Evolutionary conservation across 2,329 filamentous ascomycete genomes (phyloP).

Genomic region (Fragosphaeria purpurea): DNA sequence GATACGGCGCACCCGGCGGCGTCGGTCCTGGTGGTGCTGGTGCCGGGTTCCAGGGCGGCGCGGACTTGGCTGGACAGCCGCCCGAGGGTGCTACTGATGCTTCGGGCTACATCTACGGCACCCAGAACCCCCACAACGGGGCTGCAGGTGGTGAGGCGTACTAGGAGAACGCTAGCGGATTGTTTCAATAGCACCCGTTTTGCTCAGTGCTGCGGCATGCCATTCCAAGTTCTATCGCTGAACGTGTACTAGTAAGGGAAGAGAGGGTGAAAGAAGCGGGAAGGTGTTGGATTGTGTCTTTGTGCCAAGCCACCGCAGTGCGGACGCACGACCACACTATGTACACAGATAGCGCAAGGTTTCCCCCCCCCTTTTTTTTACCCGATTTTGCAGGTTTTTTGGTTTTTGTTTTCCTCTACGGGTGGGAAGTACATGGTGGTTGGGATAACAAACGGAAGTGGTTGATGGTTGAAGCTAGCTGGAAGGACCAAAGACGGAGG

Average conservation of each 20-base stretch:
- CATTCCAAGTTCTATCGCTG: no score
- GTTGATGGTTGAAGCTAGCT: no score
- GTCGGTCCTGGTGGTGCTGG: slow-evolving; percentile 29
- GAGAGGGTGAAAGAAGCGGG: no score
- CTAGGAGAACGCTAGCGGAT: slow-evolving; percentile 20
- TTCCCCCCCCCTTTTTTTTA: neutral
- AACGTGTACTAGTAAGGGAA: no score
- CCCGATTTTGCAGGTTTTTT: neutral
- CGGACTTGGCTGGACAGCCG: slow-evolving; percentile 33
- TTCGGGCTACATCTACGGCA: slow-evolving; percentile 41
- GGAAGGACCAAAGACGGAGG: no score
- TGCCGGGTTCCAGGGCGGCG: slow-evolving; percentile 33
- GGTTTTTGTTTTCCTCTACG: neutral
- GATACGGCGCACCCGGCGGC: slow-evolving; percentile 35
- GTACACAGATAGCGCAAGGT: neutral
- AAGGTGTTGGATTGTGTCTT: neutral
- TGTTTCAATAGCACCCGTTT: no score
- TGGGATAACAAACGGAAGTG: no score
- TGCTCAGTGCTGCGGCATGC: no score
- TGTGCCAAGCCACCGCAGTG: slow-evolving; percentile 1
- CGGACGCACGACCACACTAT: slow-evolving; percentile 3
- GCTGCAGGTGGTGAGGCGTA: slow-evolving; percentile 42
- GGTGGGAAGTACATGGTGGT: neutral
- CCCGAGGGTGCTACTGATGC: slow-evolving; percentile 32
- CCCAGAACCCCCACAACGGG: slow-evolving; percentile 50